A percentile compares a stretch with the other conserved stretches of the same genome.
These are phyloP conservation scores for Sphaerulina vaccinii DNA, from an alignment of 2,329 filamentous ascomycete species.

Conservation along the genomic window DNA sequence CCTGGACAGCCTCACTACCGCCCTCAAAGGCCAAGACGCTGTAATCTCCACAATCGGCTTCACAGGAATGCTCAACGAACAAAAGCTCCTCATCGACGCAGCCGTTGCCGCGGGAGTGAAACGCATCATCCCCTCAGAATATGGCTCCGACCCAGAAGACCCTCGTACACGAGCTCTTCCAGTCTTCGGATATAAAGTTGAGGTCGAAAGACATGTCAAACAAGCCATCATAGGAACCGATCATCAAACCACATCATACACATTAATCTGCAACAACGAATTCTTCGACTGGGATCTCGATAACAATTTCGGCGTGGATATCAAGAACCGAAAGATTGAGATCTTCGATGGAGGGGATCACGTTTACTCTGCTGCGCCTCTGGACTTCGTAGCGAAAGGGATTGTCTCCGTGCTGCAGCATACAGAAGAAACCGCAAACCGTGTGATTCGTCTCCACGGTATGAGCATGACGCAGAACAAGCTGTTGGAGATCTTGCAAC, in stretches of 20 bases:
- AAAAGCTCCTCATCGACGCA: constrained; percentile 41
- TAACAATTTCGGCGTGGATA: constrained; percentile 21
- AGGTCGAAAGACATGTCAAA: constrained; percentile 36
- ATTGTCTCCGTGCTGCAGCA: constrained; percentile 33
- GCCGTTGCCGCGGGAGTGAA: constrained; percentile 42
- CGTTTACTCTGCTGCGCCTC: constrained; percentile 31
- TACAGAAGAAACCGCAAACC: constrained; percentile 34
- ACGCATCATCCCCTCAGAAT: constrained; percentile 45
- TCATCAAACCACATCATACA: constrained; percentile 23
- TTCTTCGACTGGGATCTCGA: constrained; percentile 15
- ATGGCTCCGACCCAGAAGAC: constrained; percentile 41
- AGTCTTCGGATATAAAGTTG: constrained; percentile 38
- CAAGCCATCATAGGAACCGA: constrained; percentile 25
- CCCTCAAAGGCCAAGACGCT: constrained; percentile 39
- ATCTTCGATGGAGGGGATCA: constrained; percentile 37
- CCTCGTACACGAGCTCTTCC: constrained; percentile 33
- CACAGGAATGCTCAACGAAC: constrained; percentile 30
- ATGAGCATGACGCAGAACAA: background rate
- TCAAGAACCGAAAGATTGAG: constrained; percentile 13
- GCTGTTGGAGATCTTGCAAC: background rate
- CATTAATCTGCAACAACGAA: constrained; percentile 13
- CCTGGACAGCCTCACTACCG: background rate
- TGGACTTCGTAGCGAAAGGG: constrained; percentile 33
- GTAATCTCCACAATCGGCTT: constrained; percentile 37
- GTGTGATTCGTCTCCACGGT: background rate